These are phyloP conservation scores for Microthlaspi erraticum DNA, from an alignment of 345 rosid species.

Conservation along the genomic window DNA sequence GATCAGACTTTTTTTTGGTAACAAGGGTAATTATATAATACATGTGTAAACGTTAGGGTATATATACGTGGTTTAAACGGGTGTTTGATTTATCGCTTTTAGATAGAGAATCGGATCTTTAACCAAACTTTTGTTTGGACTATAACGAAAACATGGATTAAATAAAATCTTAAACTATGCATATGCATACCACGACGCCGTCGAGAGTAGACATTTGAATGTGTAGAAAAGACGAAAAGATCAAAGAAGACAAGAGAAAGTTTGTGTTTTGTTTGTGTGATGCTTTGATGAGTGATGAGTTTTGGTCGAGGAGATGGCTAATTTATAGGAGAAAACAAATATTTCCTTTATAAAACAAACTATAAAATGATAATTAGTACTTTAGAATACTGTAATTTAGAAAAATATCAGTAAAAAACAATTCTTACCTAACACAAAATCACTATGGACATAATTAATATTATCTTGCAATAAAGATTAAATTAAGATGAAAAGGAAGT, in stretches of 20 bases:
- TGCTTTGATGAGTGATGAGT: slow-evolving; percentile 44
- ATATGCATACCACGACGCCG: slow-evolving; percentile 32
- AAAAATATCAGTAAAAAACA: not conserved
- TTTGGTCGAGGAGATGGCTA: slow-evolving; percentile 31
- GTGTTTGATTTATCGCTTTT: not conserved
- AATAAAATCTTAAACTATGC: not conserved
- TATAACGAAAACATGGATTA: not conserved
- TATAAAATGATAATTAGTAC: not conserved
- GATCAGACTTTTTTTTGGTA: too few relatives aligned
- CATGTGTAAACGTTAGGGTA: slow-evolving; percentile 4
- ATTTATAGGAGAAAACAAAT: slow-evolving; percentile 44
- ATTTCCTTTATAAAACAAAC: not conserved
- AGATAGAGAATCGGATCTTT: not conserved
- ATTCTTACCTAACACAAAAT: not conserved
- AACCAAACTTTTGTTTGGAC: slow-evolving; percentile 6
- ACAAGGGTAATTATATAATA: not conserved
- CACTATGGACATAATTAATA: slow-evolving; percentile 5
- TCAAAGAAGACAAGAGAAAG: slow-evolving; percentile 22
- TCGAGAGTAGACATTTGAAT: slow-evolving; percentile 43
- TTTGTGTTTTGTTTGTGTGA: slow-evolving; percentile 18
- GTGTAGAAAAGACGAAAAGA: slow-evolving; percentile 17
- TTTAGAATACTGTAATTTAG: not conserved
- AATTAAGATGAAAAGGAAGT: slow-evolving; percentile 26
- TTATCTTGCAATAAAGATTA: slow-evolving; percentile 32
- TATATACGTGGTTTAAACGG: not conserved